A percentile compares a stretch with the other conserved stretches of the same genome.
phyloP scores from a whole-genome alignment of 768 basidiomycete species.

The Auriscalpium vulgare region DNA sequence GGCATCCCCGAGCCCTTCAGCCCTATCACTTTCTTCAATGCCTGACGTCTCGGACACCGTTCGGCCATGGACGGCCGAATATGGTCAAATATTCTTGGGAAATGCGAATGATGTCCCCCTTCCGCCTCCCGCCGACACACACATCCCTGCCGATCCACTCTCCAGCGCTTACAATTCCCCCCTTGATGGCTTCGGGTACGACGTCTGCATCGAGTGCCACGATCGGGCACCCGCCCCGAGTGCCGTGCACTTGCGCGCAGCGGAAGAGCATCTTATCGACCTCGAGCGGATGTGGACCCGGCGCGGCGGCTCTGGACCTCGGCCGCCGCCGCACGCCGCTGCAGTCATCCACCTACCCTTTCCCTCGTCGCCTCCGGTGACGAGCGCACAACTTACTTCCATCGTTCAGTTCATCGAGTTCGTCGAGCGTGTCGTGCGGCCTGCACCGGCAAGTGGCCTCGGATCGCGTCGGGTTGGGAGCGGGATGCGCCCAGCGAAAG shows the following conservation, averaged over 20 bases:
- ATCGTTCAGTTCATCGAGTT: slow-evolving; percentile 61
- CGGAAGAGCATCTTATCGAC: slow-evolving; percentile 64
- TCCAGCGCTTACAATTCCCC: slow-evolving; percentile 34
- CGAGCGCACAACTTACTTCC: slow-evolving; percentile 42
- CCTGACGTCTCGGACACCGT: slow-evolving; percentile 28
- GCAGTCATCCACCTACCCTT: slow-evolving; percentile 70
- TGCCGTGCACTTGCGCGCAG: slow-evolving; percentile 55
- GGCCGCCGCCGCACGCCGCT: slow-evolving; percentile 66
- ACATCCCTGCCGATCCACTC: slow-evolving; percentile 24
- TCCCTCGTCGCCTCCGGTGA: slow-evolving; percentile 57
- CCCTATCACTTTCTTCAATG: too few relatives aligned
- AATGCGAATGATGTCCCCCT: slow-evolving; percentile 73
- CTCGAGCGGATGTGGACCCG: slow-evolving; percentile 53
- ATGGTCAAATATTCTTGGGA: slow-evolving; percentile 72
- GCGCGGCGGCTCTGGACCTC: slow-evolving; percentile 33
- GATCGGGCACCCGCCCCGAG: slow-evolving; percentile 72
- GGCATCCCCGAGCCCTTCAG: slow-evolving; percentile 3
- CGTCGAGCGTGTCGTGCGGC: slow-evolving; percentile 56
- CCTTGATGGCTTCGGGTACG: slow-evolving; percentile 55
- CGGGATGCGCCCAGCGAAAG: slow-evolving; percentile 56
- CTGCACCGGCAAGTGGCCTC: slow-evolving; percentile 22
- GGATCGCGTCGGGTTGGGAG: slow-evolving; percentile 5
- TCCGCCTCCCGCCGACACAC: not conserved
- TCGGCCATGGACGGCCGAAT: slow-evolving; percentile 27
- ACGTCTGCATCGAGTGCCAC: slow-evolving; percentile 85